Evolutionary conservation across 768 basidiomycete genomes (phyloP).

Genomic region (Tricholoma flavovirens): DNA sequence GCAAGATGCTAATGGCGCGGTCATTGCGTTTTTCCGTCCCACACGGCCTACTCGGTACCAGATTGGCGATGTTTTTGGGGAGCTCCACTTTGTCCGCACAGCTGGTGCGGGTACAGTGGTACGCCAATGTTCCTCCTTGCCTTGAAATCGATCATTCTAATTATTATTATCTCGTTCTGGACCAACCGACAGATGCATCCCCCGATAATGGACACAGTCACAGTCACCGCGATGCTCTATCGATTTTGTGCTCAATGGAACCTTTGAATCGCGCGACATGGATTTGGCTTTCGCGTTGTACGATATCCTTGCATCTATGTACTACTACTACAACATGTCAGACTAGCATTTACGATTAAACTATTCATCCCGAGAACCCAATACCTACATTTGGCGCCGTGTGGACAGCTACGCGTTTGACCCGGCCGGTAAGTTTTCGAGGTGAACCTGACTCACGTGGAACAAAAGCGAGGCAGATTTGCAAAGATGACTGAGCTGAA

Average conservation of each 20-base stretch:
- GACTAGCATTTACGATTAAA: neutral
- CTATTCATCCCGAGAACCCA: neutral
- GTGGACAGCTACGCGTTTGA: slow-evolving; percentile 2
- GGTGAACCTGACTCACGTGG: slow-evolving; percentile 30
- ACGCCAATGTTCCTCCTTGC: slow-evolving; percentile 23
- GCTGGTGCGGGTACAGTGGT: slow-evolving; percentile 83
- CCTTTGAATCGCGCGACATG: slow-evolving; percentile 25
- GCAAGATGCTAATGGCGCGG: slow-evolving; percentile 60
- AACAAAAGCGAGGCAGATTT: slow-evolving; percentile 26
- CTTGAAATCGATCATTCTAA: slow-evolving; percentile 9
- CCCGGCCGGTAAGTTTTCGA: slow-evolving; percentile 5
- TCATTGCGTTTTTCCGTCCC: slow-evolving; percentile 78
- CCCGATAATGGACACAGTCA: slow-evolving; percentile 86
- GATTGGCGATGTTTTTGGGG: slow-evolving; percentile 82
- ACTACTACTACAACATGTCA: slow-evolving; percentile 7
- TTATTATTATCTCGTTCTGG: slow-evolving; percentile 5
- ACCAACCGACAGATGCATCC: slow-evolving; percentile 64
- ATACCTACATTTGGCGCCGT: neutral
- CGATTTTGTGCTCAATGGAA: slow-evolving; percentile 63
- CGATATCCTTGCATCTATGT: slow-evolving; percentile 6
- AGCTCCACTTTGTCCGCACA: slow-evolving; percentile 74
- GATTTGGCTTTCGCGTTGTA: neutral
- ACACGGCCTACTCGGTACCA: slow-evolving; percentile 76
- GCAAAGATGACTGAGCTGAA: slow-evolving; percentile 24
- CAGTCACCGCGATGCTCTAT: slow-evolving; percentile 81